These are phyloP conservation scores for Aureobasidium sp. DNA, from an alignment of 2,329 filamentous ascomycete species.

Conservation along the genomic window DNA sequence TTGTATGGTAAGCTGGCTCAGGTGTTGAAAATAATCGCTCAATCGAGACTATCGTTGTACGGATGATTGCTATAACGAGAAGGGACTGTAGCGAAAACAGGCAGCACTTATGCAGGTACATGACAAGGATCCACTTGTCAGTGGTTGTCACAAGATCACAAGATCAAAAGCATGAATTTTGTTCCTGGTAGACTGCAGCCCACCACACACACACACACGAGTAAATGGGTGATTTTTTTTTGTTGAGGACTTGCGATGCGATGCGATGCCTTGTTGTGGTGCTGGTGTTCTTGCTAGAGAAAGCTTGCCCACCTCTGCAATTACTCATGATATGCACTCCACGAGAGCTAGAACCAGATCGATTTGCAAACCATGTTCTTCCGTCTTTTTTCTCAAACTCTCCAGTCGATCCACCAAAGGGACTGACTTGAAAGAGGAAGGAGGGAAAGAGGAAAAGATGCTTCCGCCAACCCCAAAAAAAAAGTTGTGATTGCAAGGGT, in stretches of 20 bases:
- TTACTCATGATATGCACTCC: constrained; percentile 7
- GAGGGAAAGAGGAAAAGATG: not conserved
- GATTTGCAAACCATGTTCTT: not conserved
- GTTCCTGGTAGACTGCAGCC: not conserved
- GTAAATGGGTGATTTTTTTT: not conserved
- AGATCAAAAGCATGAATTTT: not conserved
- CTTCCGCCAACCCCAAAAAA: not conserved
- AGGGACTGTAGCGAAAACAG: not conserved
- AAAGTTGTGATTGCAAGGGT: not conserved
- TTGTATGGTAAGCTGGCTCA: too few relatives aligned
- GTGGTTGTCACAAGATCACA: not conserved
- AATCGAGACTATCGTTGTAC: too few relatives aligned
- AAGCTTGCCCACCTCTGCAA: not conserved
- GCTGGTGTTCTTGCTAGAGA: not conserved
- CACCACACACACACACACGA: not conserved
- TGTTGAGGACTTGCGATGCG: not conserved
- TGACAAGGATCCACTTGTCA: not conserved
- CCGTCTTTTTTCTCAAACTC: not conserved
- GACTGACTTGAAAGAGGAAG: not conserved
- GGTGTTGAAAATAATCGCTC: too few relatives aligned
- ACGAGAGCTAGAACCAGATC: not conserved
- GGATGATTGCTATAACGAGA: too few relatives aligned
- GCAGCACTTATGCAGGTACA: constrained; percentile 3
- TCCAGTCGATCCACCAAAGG: not conserved
- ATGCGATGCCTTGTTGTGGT: not conserved